phyloP scores from a whole-genome alignment of 2,329 filamentous ascomycete genomes.

The Neurospora sp. region DNA sequence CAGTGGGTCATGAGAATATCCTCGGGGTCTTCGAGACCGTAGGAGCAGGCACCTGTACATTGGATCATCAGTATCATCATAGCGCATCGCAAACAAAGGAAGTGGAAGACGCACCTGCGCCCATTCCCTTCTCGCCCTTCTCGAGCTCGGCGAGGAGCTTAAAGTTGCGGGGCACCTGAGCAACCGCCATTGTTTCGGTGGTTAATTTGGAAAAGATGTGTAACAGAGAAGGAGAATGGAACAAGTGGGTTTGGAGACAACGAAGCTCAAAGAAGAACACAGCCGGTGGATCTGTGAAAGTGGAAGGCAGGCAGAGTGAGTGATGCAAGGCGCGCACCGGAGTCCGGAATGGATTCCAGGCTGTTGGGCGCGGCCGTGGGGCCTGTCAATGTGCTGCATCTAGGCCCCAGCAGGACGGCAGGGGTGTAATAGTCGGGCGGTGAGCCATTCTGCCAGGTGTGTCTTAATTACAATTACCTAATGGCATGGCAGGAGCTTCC shows the following conservation, averaged over 20 bases:
- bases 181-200: conserved; percentile 23
- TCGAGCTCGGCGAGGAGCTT: conserved; percentile 93
- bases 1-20: conserved; percentile 97
- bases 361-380: not conserved
- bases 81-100: not conserved
- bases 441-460: not conserved
- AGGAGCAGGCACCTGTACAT: conserved; percentile 79
- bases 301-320: not conserved
- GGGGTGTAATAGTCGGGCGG: not conserved
- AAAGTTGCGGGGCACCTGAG: conserved; percentile 84
- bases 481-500: not conserved
- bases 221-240: not conserved
- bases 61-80: not conserved
- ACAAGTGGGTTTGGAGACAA: not conserved
- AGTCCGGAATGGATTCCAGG: not conserved
- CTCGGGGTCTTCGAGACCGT: conserved; percentile 87
- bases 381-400: not conserved
- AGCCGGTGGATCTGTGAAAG: not conserved
- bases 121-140: conserved; percentile 96
- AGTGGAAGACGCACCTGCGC: conserved; percentile 55
- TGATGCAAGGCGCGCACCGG: not conserved
- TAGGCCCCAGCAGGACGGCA: not conserved
- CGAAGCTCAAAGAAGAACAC: not conserved
- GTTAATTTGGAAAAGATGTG: not conserved
- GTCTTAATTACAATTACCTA: not conserved